These are phyloP conservation scores for Eimeria zaria DNA, from an alignment of 169 alveolate genomes.

Conservation along the genomic window DNA sequence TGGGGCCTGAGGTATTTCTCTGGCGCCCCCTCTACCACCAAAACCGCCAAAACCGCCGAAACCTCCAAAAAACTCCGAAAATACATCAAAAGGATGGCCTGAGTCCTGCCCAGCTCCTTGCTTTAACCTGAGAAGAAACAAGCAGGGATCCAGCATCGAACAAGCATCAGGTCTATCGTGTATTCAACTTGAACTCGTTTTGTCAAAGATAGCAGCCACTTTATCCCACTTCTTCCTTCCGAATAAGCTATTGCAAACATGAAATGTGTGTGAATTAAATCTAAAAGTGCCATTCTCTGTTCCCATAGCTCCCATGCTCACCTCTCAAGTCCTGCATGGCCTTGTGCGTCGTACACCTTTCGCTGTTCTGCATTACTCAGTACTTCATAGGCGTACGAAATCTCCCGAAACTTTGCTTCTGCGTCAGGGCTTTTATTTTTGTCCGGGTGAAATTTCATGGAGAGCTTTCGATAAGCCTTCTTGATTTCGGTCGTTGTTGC, in stretches of 20 bases:
- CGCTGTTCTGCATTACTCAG: constrained; percentile 94
- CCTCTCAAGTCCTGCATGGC: constrained; percentile 83
- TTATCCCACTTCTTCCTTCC: no score
- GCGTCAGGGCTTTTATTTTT: constrained; percentile 91
- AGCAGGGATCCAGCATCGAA: background rate
- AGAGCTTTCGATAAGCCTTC: constrained; percentile 93
- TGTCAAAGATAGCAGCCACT: no score
- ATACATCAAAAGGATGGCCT: constrained; percentile 61
- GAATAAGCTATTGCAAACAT: no score
- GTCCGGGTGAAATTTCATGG: constrained; percentile 95
- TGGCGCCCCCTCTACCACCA: constrained; percentile 82
- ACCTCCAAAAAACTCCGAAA: constrained; percentile 70
- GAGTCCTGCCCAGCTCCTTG: constrained; percentile 44
- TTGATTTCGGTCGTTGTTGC: constrained; percentile 91
- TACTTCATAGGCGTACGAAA: constrained; percentile 96
- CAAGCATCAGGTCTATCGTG: no score
- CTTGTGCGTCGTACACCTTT: constrained; percentile 83
- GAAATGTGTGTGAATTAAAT: background rate
- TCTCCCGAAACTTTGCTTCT: constrained; percentile 91
- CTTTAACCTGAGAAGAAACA: constrained; percentile 62
- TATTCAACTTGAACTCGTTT: no score
- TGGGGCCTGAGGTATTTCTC: constrained; percentile 85
- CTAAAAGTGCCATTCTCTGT: no score
- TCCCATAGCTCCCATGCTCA: no score
- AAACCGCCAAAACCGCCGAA: constrained; percentile 58